Base-by-base conservation (phyloP, 441 rosid species). In the Sinapis alba region DNA sequence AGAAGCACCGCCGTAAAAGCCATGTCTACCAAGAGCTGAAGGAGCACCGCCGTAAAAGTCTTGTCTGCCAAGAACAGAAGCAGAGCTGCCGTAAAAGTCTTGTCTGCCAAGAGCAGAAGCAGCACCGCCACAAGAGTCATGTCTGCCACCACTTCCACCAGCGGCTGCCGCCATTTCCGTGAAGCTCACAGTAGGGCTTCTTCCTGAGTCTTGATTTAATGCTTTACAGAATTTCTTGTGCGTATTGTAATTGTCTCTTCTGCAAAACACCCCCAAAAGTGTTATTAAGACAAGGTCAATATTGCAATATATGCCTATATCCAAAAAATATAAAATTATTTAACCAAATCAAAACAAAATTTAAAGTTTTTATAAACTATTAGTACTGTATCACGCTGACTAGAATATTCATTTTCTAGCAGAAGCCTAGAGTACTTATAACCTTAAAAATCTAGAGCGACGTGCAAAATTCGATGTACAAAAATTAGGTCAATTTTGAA, bases 181-280 rank as follows among this genome's bases (percentile, higher is more conserved):
- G 43, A 36, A 2, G 43, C 43, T 36, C 43, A 3, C 43, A 11
- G n/a, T 36, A 36, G 43, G 43, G 11, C 85, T 87, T 69, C 91
- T 85, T 32, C 89, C 88, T 64, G 84, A 83, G 66, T 92, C 97
- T 21, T 86, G 89, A 24, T 90, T 88, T 57, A 89, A 71, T 18
- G 94, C 94, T 65, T 89, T 91, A 26, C 97, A 89, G 28, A 89
- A 91, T 12, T 94, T 90, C 27, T 92, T 72, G 72, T 91, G 97
- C 10, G 91, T 86, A 26, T 86, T 88, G 84, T 89, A 91, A 64
- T 94, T 91, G 57, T 91, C 94, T 16, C 97, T 86, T 69, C 97
- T 91, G 84, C 79, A 24, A 64, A 38, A 24, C 64, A 56, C 19
- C 54, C 15, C 71, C 56, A 13, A 43, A 27, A 62, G 56, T 20